Percentiles rank a stretch among this genome's conserved stretches.
Evolutionary conservation across 2,329 filamentous ascomycete genomes (phyloP).

Genomic region (Ampelomyces quisqualis): DNA sequence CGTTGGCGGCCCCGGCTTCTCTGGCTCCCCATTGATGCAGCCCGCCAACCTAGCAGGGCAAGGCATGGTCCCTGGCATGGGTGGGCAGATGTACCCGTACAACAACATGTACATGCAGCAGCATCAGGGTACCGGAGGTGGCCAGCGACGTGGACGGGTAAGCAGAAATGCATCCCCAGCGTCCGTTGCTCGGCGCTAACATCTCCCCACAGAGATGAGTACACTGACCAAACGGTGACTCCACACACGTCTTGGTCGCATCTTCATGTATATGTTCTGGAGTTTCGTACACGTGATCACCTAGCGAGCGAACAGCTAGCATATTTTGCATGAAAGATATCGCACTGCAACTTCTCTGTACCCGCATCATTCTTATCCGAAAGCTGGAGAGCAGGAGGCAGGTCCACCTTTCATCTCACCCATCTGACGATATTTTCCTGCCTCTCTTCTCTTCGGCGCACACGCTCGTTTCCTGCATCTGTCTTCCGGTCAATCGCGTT

Average conservation of each 20-base stretch:
- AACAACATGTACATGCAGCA: conserved; percentile 55
- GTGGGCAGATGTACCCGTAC: conserved; percentile 51
- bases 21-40: conserved; percentile 50
- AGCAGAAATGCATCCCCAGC: conserved; percentile 38
- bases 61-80: conserved; percentile 37
- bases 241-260: background rate
- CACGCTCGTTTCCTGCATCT: conserved; percentile 8
- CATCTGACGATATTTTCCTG: conserved; percentile 29
- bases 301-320: conserved; percentile 19
- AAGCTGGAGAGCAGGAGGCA: conserved; percentile 36
- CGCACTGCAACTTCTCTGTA: conserved; percentile 15
- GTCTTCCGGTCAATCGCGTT: conserved; percentile 7
- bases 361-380: conserved; percentile 15
- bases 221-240: no score
- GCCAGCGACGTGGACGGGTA: conserved; percentile 56
- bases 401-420: conserved; percentile 34
- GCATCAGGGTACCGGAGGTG: conserved; percentile 48
- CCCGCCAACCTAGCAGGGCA: conserved; percentile 49
- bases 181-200: conserved; percentile 24
- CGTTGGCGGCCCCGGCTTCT: conserved; percentile 44
- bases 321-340: conserved; percentile 12
- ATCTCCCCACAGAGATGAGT: conserved; percentile 34
- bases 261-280: conserved; percentile 29
- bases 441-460: conserved; percentile 4
- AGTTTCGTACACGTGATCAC: conserved; percentile 20